Base-by-base conservation (phyloP, 169 alveolate genomes). In the Plasmodium chabaudi region DNA sequence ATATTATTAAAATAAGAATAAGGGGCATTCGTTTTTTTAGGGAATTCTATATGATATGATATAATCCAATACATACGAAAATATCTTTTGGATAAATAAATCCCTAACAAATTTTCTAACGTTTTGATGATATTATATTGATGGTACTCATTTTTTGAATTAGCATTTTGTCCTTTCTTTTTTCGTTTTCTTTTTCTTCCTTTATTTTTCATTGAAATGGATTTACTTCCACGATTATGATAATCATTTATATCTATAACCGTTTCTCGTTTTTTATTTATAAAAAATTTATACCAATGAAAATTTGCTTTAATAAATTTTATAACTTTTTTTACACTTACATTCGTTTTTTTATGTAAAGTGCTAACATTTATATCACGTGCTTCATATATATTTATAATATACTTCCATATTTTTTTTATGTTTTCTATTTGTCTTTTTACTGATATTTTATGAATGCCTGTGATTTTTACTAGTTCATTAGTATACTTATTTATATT, bases 31-130 rank as follows among this genome's bases (percentile, higher is more conserved):
- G 65, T 68, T 56, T 77, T 77, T 77, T 77, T 77, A 23, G 88
- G 88, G 15, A 77, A 55, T 56, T 77, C 88, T 67, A 77, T 77
- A 63, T 77, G 88, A 51, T 77, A 77, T 56, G 68, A 61, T 64
- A 77, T 49, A 63, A 77, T 77, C 88, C 88, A 77, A 57, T 77
- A 77, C 56, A 77, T 57, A 15, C 88, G 88, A 77, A 77, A 77
- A 68, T 77, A 77, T 57, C 88, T 49, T 55, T 77, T 77, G 12
- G 88, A 74, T 49, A 77, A 64, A 64, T 63, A 77, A 49, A 77
- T 77, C 13, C 88, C 88, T 63, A 77, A 17, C 7, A 77, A 21
- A 77, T 63, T 77, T 53, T 77, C 88, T 68, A 77, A 64, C 9
- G 57, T 64, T 77, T 77, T 77, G 23, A 77, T 77, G 27, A 77